Evolutionary conservation across 345 rosid genomes (phyloP).

Genomic region (Kernera saxatilis): DNA sequence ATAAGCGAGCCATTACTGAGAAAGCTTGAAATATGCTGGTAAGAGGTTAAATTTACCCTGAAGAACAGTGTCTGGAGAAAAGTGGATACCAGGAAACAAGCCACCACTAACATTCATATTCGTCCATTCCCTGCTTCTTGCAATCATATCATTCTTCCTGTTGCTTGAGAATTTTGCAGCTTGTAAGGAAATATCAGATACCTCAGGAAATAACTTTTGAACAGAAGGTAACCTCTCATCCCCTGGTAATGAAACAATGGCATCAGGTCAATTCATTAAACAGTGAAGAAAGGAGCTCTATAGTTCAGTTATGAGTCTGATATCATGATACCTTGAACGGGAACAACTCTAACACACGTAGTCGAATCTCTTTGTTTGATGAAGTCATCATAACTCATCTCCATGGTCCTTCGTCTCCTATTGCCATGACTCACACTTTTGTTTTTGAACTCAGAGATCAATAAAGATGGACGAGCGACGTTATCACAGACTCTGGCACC

Average conservation of each 20-base stretch:
- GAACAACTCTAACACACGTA: not conserved
- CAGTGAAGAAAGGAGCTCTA: not conserved
- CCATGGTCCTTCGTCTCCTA: not conserved
- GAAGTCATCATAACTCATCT: constrained; percentile 15
- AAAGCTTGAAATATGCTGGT: not conserved
- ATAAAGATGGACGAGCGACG: not conserved
- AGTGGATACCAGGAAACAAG: constrained; percentile 29
- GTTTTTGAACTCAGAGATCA: constrained; percentile 4
- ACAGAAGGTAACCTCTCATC: constrained; percentile 21
- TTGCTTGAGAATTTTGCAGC: constrained; percentile 11
- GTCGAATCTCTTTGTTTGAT: constrained; percentile 9
- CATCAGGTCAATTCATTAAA: not conserved
- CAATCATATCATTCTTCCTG: constrained; percentile 25
- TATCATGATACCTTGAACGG: constrained; percentile 17
- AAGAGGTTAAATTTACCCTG: constrained; percentile 35
- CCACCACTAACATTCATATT: constrained; percentile 5
- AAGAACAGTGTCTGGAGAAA: constrained; percentile 62
- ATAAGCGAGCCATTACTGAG: not conserved
- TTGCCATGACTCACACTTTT: not conserved
- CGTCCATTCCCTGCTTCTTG: constrained; percentile 33
- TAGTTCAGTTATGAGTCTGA: not conserved
- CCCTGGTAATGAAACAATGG: constrained; percentile 19
- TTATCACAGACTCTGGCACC: not conserved
- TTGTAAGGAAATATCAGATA: constrained; percentile 15
- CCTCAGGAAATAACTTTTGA: constrained; percentile 26